Evolutionary conservation across 805 yeast species (phyloP).

Genomic region (Vanderwaltozyma verrucispora): DNA sequence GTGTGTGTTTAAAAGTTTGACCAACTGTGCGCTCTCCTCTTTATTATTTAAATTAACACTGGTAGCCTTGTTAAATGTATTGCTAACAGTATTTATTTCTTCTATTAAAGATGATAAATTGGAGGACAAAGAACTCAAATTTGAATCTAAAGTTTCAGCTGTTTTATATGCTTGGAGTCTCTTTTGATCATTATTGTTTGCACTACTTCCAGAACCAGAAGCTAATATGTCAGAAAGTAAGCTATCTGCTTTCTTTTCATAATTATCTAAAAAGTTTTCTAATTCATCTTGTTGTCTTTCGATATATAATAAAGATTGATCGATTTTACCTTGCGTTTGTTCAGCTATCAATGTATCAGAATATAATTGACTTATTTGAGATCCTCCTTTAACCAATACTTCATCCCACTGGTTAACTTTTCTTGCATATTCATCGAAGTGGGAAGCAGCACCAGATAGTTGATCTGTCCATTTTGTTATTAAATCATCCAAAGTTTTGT

Average conservation of each 20-base stretch:
- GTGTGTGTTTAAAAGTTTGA: slow-evolving; percentile 77
- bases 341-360: slow-evolving; percentile 75
- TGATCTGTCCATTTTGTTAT: slow-evolving; percentile 91
- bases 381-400: slow-evolving; percentile 73
- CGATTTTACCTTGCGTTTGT: slow-evolving; percentile 73
- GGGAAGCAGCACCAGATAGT: slow-evolving; percentile 56
- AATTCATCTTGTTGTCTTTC: slow-evolving; percentile 89
- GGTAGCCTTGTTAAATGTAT: slow-evolving; percentile 59
- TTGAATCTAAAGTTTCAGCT: slow-evolving; percentile 77
- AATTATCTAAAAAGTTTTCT: slow-evolving; percentile 69
- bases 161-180: slow-evolving; percentile 82
- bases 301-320: slow-evolving; percentile 75
- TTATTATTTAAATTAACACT: slow-evolving; percentile 26
- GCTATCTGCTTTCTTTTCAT: slow-evolving; percentile 43
- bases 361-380: slow-evolving; percentile 67
- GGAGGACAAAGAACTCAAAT: slow-evolving; percentile 64
- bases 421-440: slow-evolving; percentile 64
- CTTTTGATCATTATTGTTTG: slow-evolving; percentile 54
- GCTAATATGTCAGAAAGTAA: slow-evolving; percentile 30
- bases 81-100: slow-evolving; percentile 78
- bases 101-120: slow-evolving; percentile 66
- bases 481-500: slow-evolving; percentile 86
- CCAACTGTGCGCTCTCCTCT: slow-evolving; percentile 48
- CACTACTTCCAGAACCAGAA: slow-evolving; percentile 14
- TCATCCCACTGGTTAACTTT: slow-evolving; percentile 82